Base-by-base conservation (phyloP, 768 basidiomycete genomes). In the Boletellus ananas region DNA sequence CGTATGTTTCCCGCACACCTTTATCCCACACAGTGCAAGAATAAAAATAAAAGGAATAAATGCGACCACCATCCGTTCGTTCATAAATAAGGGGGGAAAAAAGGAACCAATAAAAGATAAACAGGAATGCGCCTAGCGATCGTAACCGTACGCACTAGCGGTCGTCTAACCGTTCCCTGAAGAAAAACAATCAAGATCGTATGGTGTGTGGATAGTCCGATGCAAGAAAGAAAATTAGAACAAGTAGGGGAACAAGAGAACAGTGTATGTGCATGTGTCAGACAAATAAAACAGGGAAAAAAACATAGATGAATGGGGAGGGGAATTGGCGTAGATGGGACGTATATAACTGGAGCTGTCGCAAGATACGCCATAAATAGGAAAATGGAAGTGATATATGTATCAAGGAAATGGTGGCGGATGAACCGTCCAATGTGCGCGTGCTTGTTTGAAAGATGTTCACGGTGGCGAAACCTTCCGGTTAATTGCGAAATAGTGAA, bases 291-390 rank as follows among this genome's bases (percentile, higher is more conserved):
- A 29, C 29, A 29, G 4, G 21, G 41, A 45, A 41, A 21, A 16
- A 25, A 20, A 35, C n/a, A 27, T 29, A 51, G 45, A 48, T 38
- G 13, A 29, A 43, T 27, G 41, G 21, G 13, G 12, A 23, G 13
- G 4, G n/a, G 20, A 40, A 36, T 39, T 55, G 65, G 64, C 65
- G 60, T 47, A 65, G 61, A 57, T 55, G 58, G 23, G 58, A 62
- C 65, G 58, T 67, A 69, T 55, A 69, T 67, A 69, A 38, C 42
- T 45, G 12, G 35, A 21, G 18, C 34, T 41, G 58, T 50, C 67
- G 12, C 58, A 52, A 62, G 53, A 62, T 67, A 66, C 65, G 62
- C 63, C 59, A 52, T 60, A 67, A 67, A 67, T 65, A 57, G 37
- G 45, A 52, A 52, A 51, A 37, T 25, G 13, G 33, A 16, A 58